phyloP scores from a whole-genome alignment of 73 alveolate species.

The Paramecium sexaurelia region DNA sequence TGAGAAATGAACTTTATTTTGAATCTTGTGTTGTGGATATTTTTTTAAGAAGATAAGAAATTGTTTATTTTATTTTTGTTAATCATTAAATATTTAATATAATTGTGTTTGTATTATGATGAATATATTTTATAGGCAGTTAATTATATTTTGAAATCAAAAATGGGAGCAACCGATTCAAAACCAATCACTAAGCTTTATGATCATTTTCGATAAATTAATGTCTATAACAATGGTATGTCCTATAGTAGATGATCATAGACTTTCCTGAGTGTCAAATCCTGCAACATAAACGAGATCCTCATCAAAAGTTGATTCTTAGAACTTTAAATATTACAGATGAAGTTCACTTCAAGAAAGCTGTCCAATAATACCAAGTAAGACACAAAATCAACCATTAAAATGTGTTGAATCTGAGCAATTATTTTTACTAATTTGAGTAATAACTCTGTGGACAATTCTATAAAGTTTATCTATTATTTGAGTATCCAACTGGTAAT shows the following conservation, averaged over 20 bases:
- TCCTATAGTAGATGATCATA: not conserved
- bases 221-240: conserved; percentile 40
- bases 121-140: not conserved
- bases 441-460: conserved; percentile 53
- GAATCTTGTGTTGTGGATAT: too few relatives aligned
- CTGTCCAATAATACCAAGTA: not conserved
- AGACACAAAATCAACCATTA: not conserved
- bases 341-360: conserved; percentile 26
- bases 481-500: not conserved
- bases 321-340: conserved; percentile 32
- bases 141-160: not conserved
- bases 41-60: too few relatives aligned
- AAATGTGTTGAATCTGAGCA: conserved; percentile 12
- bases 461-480: not conserved
- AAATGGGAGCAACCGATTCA: not conserved
- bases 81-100: too few relatives aligned
- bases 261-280: conserved; percentile 42
- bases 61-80: too few relatives aligned
- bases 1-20: too few relatives aligned
- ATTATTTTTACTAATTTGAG: conserved; percentile 27
- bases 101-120: not conserved
- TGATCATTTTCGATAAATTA: not conserved
- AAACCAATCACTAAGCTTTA: conserved; percentile 14
- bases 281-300: conserved; percentile 20
- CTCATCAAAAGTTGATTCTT: not conserved